Evolutionary conservation across 2,329 filamentous ascomycete genomes (phyloP), one percentile per base, ranked within the genome.

Genomic region (Fusarium sp.): DNA sequence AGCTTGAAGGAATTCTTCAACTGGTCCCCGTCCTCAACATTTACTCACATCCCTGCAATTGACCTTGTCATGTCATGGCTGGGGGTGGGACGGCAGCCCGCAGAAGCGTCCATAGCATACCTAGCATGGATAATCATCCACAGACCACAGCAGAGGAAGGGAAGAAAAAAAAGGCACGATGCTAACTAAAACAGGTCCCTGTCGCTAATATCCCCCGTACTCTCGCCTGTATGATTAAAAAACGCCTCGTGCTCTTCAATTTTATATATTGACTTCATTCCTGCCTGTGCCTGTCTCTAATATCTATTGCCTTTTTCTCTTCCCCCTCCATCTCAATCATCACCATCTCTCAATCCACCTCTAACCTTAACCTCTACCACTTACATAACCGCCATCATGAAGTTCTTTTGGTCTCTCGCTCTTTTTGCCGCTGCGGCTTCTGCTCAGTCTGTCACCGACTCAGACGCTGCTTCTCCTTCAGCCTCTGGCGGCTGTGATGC

Each of bases 321-420:
- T 19, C 21, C 38, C 32, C 28, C 15, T n/a, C 34, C 17, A n/a
- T n/a, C 17, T n/a, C 34, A n/a, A 36, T 10, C 34, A n/a, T 36
- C 21, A 36, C 12, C 26, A 21, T 20, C 38, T 52, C 39, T 40
- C 47, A 44, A 28, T 40, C 30, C n/a, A 47, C 15, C 43, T 21
- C 44, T 34, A 51, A 45, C 30, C 23, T 24, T 28, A 17, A 47
- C 46, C 12, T 28, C 50, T 48, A 28, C 38, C 30, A 46, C 51
- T 54, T 43, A 49, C 46, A 56, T 46, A 30, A 65, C 53, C 60
- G 43, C 46, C 75, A 80, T 66, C 26, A 85, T 85, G 83, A 83
- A 83, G 81, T 79, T 81, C 75, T 57, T 82, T 68, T 53, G 80
- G 56, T 70, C 80, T 49, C 62, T 83, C 65, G 76, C 80, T 56